phyloP scores from a whole-genome alignment of 1,284 basidiomycete genomes.

The Tremellales sp. region DNA sequence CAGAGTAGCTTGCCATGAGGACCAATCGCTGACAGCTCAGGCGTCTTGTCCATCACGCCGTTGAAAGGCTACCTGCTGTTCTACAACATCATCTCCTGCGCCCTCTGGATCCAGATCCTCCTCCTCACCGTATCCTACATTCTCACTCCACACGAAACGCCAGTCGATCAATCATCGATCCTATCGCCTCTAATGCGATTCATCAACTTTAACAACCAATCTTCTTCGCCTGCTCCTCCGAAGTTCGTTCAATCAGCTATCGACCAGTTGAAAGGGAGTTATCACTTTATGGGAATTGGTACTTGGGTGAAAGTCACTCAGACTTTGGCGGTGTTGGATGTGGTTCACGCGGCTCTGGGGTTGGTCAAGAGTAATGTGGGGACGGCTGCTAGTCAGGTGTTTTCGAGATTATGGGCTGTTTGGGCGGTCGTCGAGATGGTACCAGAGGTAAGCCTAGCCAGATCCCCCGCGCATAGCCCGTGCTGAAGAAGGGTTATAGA shows the following conservation, averaged over 20 bases:
- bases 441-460: slow-evolving; percentile 33
- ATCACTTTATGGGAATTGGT: slow-evolving; percentile 55
- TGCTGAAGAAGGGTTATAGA: slow-evolving; percentile 52
- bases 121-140: slow-evolving; percentile 46
- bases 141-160: slow-evolving; percentile 17
- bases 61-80: slow-evolving; percentile 61
- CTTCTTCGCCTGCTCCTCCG: slow-evolving; percentile 42
- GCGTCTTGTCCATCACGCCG: slow-evolving; percentile 17
- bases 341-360: slow-evolving; percentile 73
- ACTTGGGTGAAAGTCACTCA: slow-evolving; percentile 67
- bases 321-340: slow-evolving; percentile 73
- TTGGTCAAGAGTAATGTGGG: slow-evolving; percentile 79
- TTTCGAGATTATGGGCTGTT: slow-evolving; percentile 77
- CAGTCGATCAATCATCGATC: slow-evolving; percentile 1
- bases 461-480: not conserved
- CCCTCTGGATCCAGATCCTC: slow-evolving; percentile 72
- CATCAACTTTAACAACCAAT: not conserved
- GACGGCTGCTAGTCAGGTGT: slow-evolving; percentile 82
- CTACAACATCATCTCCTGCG: slow-evolving; percentile 70
- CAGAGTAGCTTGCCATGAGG: not conserved
- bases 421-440: slow-evolving; percentile 74
- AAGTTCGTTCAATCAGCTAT: slow-evolving; percentile 9
- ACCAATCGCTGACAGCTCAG: not conserved
- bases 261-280: slow-evolving; percentile 55
- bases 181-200: slow-evolving; percentile 1